Evolutionary conservation across 208 protist species (phyloP).

Genomic region (Leishmania major): DNA sequence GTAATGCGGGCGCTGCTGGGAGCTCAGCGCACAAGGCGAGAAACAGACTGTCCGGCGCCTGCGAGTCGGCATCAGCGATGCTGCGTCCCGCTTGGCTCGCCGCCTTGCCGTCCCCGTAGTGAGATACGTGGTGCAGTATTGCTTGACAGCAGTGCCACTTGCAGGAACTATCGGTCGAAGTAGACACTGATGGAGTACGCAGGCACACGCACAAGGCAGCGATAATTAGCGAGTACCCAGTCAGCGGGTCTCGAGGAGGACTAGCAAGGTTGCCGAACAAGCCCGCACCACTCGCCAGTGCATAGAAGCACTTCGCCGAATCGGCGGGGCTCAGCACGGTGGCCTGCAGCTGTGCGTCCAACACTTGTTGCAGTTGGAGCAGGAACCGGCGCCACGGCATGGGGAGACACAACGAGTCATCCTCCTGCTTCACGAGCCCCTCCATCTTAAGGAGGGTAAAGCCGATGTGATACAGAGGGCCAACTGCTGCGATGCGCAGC

Average conservation of each 20-base stretch:
- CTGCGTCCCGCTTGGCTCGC: not conserved
- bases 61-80: not conserved
- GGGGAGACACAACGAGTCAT: not conserved
- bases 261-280: not conserved
- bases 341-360: constrained; percentile 18
- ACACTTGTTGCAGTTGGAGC: constrained; percentile 22
- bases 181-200: not conserved
- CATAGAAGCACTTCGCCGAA: constrained; percentile 20
- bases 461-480: constrained; percentile 29
- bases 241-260: not conserved
- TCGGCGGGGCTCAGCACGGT: constrained; percentile 13
- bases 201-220: constrained; percentile 23
- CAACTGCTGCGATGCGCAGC: constrained; percentile 13
- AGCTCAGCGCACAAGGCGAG: not conserved
- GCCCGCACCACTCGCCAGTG: constrained; percentile 9
- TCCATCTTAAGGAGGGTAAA: constrained; percentile 19
- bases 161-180: too few relatives aligned
- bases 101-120: constrained; percentile 11
- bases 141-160: constrained; percentile 24
- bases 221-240: constrained; percentile 16
- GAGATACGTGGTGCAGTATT: constrained; percentile 21
- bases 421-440: constrained; percentile 1
- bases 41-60: constrained; percentile 8
- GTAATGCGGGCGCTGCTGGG: not conserved
- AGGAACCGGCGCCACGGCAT: constrained; percentile 26